These are phyloP conservation scores for Penicillium cinerascens DNA, from an alignment of 495 filamentous ascomycete genomes.

Conservation along the genomic window DNA sequence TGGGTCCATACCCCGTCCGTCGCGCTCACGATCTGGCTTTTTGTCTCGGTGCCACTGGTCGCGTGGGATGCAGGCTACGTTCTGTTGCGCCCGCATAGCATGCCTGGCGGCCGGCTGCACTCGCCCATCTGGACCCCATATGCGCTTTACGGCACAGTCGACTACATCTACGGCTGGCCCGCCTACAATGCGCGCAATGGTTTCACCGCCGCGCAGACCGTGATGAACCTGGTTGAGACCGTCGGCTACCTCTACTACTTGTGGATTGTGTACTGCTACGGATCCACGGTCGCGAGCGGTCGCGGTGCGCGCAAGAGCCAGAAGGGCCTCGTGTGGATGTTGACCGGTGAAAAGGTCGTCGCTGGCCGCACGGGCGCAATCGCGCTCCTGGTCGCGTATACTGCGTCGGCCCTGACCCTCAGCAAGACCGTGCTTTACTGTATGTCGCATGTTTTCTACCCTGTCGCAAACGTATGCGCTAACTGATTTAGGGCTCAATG, in stretches of 20 bases:
- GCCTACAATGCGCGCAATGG: slow-evolving; percentile 68
- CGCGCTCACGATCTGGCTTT: slow-evolving; percentile 68
- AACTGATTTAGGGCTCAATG: slow-evolving; percentile 60
- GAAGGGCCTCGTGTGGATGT: slow-evolving; percentile 37
- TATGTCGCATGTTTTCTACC: slow-evolving; percentile 38
- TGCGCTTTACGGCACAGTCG: slow-evolving; percentile 73
- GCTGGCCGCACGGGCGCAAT: slow-evolving; percentile 56
- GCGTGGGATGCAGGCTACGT: slow-evolving; percentile 81
- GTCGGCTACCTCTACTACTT: slow-evolving; percentile 68
- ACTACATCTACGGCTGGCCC: slow-evolving; percentile 82
- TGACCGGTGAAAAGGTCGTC: slow-evolving; percentile 51
- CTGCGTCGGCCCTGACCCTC: slow-evolving; percentile 72
- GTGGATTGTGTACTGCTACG: slow-evolving; percentile 53
- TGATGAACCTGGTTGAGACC: slow-evolving; percentile 72
- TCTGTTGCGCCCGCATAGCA: slow-evolving; percentile 74
- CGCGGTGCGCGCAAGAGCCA: slow-evolving; percentile 30
- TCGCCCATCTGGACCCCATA: slow-evolving; percentile 76
- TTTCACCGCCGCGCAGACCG: slow-evolving; percentile 74
- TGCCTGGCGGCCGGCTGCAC: slow-evolving; percentile 76
- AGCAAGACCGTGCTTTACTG: slow-evolving; percentile 88
- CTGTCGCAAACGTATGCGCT: slow-evolving; percentile 2
- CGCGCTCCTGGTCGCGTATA: slow-evolving; percentile 66
- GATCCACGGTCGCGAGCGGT: slow-evolving; percentile 30
- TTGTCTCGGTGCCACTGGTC: slow-evolving; percentile 76
- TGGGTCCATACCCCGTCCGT: slow-evolving; percentile 67